A percentile compares a stretch with the other conserved stretches of the same genome.
Conservation (phyloP, 2,329 filamentous ascomycete genomes). For the Beauveria bassiana region DNA sequence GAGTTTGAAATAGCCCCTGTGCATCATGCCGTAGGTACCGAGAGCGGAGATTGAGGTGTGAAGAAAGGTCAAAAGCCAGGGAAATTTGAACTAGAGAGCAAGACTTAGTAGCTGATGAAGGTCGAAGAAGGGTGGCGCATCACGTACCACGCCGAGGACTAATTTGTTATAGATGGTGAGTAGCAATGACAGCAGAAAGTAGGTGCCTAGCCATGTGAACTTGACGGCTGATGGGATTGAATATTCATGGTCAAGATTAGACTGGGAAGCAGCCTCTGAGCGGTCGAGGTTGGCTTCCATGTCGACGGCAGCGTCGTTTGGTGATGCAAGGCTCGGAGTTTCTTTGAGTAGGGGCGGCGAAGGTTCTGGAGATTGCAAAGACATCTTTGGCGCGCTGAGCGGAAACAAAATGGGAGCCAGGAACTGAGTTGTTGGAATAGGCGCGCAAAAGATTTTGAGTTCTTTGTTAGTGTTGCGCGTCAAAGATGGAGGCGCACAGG, state of each 20-base stretch:
- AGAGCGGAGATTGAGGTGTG: slow-evolving; percentile 49
- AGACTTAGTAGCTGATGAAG: neutral
- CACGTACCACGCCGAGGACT: slow-evolving; percentile 41
- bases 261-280: slow-evolving; percentile 21
- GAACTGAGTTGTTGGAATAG: neutral
- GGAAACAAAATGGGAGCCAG: neutral
- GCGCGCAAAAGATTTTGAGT: neutral
- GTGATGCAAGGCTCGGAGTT: neutral
- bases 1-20: slow-evolving; percentile 43
- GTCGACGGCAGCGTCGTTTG: slow-evolving; percentile 19
- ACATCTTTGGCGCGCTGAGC: slow-evolving; percentile 18
- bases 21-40: slow-evolving; percentile 47
- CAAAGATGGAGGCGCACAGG: neutral
- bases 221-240: slow-evolving; percentile 36
- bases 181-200: slow-evolving; percentile 40
- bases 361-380: slow-evolving; percentile 25
- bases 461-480: neutral
- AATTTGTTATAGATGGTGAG: slow-evolving; percentile 54
- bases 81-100: slow-evolving; percentile 43
- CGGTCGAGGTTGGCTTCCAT: slow-evolving; percentile 24
- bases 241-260: slow-evolving; percentile 38
- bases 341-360: slow-evolving; percentile 19
- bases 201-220: slow-evolving; percentile 42
- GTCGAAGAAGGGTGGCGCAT: neutral
- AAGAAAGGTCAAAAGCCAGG: slow-evolving; percentile 52